Base-by-base conservation (phyloP, 306 rosid genomes). In the Fagus crenata region DNA sequence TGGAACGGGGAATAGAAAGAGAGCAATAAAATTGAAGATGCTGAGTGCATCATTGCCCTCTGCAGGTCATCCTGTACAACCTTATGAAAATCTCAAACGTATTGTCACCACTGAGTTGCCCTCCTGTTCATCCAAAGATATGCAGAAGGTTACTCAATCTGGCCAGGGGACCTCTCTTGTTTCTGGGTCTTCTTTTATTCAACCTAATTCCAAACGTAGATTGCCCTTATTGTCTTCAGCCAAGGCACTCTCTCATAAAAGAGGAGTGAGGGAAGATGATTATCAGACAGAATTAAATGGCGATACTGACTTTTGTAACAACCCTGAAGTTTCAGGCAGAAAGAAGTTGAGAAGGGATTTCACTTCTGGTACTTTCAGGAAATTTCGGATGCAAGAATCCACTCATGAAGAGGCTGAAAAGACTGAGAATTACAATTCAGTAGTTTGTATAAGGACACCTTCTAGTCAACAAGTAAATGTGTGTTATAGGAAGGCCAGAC, bases 261-360 rank as follows among this genome's bases (percentile, higher is more conserved):
- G 87, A 12, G 73, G 67, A 49, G 77, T 65, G 32, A 69, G 49
- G 49, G 71, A 71, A 59, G 82, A 53, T 82, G 79, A 56, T 75
- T 65, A 12, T 70, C 81, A 42, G 67, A 75, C 75, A 69, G 83
- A 80, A 69, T 56, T 78, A 71, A 69, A 72, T 58, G 77, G 59
- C 56, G 80, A 74, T 78, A 49, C 82, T n/a, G 80, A 67, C 74
- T 76, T 74, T 71, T 60, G 72, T 80, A 69, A 64, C n/a, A 58
- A 36, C 7, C 36, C 77, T 71, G 82, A 83, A 67, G 71, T 74
- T 74, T 80, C 89, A 17, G 81, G 74, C 63, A 72, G 80, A 75
- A 80, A 85, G 83, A 88, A 85, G 82, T 76, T 42, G 40, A 83
- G 78, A 78, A 78, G 12, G 84, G 86, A 82, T 60, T 60, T 68